These are phyloP conservation scores for Tuber brumale DNA, from an alignment of 495 filamentous ascomycete genomes.

Conservation along the genomic window DNA sequence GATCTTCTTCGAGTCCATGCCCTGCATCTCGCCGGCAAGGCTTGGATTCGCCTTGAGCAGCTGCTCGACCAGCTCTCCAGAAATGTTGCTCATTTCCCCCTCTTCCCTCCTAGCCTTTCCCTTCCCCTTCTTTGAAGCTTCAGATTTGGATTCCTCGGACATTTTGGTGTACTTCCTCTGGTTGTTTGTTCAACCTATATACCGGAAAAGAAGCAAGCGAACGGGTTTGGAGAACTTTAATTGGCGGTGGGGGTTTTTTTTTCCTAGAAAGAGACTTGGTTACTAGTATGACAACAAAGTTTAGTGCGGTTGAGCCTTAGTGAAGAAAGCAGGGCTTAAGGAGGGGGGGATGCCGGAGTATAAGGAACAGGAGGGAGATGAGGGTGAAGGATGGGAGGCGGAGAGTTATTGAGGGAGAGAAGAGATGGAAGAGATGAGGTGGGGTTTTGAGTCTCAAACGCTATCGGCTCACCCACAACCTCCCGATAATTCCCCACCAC, in stretches of 20 bases:
- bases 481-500: neutral
- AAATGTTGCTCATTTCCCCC: constrained; percentile 44
- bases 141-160: constrained; percentile 25
- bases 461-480: neutral
- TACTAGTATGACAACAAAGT: neutral
- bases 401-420: neutral
- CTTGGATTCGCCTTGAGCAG: constrained; percentile 58
- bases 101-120: constrained; percentile 28
- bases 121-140: constrained; percentile 50
- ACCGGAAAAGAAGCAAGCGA: neutral
- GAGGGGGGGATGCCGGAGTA: neutral
- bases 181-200: neutral
- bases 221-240: neutral
- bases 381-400: neutral
- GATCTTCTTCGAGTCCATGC: constrained; percentile 41
- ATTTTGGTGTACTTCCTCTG: constrained; percentile 12
- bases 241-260: neutral
- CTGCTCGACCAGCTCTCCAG: constrained; percentile 48
- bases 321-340: neutral
- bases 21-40: constrained; percentile 51
- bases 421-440: constrained; percentile 1
- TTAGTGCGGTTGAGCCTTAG: neutral
- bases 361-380: neutral
- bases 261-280: neutral
- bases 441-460: neutral